Base-by-base conservation (phyloP, 495 filamentous ascomycete genomes). In the Penicillium atrosanguineum region DNA sequence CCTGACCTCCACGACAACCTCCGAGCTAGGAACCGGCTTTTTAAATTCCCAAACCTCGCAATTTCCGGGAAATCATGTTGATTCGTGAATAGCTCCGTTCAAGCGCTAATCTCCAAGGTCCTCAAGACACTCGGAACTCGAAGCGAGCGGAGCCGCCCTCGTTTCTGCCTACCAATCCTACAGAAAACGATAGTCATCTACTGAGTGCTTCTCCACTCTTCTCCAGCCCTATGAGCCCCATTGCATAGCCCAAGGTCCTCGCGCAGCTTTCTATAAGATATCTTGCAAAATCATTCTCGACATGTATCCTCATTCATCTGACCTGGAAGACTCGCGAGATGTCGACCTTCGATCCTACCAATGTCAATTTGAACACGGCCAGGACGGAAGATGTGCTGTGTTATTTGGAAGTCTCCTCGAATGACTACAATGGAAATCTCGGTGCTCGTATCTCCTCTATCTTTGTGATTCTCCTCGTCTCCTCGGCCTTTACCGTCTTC, bases 401-500 rank as follows among this genome's bases (percentile, higher is more conserved):
- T 44, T 72, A 67, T 42, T 18, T 73, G 1, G 48, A 55, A 31
- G 55, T 60, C 38, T 51, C 60, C 1, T 55, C 44, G 9, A 75
- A 76, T 54, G 70, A 74, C 4, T 76, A 71, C 55, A 68, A 76
- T 49, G 74, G 73, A 18, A 62, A 70, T 16, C 52, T 73, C 8
- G 74, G 73, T 5, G 68, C 66, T 3, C 65, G 73, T 12, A 67
- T 76, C 12, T 74, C 70, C 1, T 64, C 73, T 29, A 62, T 39
- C 20, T 76, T 76, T 43, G 73, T 75, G 34, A 75, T 72, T 38
- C 53, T 73, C 23, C 45, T 72, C 49, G 59, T 61, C 14, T 75
- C 69, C 21, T 61, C 56, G 2, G 34, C 50, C 67, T 75, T 73
- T 19, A 78, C 83, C 15, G 63, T 87, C 49, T 78, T 89, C 26